A percentile compares a stretch with the other conserved stretches of the same genome.
Evolutionary conservation across 805 yeast species (phyloP).

Genomic region (Saccharomyces mikatae): DNA sequence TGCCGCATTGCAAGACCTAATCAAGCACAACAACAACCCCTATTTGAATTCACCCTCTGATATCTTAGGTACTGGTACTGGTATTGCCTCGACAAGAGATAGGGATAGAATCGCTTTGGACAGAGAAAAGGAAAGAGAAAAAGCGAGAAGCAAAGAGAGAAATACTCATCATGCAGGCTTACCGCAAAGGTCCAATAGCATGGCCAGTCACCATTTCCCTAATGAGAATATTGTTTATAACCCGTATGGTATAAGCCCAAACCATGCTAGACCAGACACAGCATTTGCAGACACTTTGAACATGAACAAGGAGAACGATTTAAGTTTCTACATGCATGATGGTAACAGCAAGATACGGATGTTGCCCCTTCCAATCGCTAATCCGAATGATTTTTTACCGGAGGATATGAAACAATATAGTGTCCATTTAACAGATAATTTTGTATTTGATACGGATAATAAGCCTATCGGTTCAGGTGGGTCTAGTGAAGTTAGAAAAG

Average conservation of each 20-base stretch:
- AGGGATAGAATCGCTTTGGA: slow-evolving; percentile 4
- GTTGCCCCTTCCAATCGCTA: slow-evolving; percentile 53
- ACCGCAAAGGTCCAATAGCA: slow-evolving; percentile 10
- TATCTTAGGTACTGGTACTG: slow-evolving; percentile 18
- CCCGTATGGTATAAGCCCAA: slow-evolving; percentile 45
- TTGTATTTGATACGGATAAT: slow-evolving; percentile 38
- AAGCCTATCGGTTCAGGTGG: slow-evolving; percentile 67
- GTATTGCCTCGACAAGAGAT: slow-evolving; percentile 22
- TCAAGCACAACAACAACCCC: slow-evolving; percentile 27
- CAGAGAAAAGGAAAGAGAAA: neutral
- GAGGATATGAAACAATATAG: slow-evolving; percentile 41
- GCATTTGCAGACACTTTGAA: slow-evolving; percentile 5
- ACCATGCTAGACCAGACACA: slow-evolving; percentile 11
- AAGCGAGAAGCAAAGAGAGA: slow-evolving; percentile 1
- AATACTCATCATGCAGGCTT: slow-evolving; percentile 8
- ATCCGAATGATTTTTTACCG: slow-evolving; percentile 59
- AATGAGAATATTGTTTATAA: slow-evolving; percentile 45
- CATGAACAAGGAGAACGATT: slow-evolving; percentile 12
- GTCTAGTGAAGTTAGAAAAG: slow-evolving; percentile 54
- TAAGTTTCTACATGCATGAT: slow-evolving; percentile 30
- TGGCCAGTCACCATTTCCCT: slow-evolving; percentile 10
- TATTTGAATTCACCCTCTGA: slow-evolving; percentile 10
- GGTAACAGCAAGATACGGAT: slow-evolving; percentile 37
- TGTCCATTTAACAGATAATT: slow-evolving; percentile 47
- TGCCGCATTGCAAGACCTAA: slow-evolving; percentile 19